These are phyloP conservation scores for Taiwanofungus camphoratus DNA, from an alignment of 1,284 basidiomycete genomes.

Conservation along the genomic window DNA sequence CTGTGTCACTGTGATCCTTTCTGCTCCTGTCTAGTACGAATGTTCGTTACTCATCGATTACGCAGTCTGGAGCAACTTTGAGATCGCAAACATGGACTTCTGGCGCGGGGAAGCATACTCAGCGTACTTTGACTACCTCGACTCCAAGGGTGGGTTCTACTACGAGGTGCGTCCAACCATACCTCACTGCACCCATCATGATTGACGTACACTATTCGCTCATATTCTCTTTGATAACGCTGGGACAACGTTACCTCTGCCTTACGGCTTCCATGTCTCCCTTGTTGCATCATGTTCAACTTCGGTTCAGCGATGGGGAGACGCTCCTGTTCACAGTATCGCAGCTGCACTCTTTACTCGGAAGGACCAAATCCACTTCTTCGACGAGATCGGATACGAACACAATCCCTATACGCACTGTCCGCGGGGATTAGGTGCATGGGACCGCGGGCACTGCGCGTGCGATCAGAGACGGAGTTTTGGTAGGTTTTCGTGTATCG, in stretches of 20 bases:
- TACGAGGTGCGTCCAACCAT: constrained; percentile 49
- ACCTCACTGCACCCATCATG: background rate
- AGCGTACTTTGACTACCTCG: constrained; percentile 70
- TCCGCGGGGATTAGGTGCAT: constrained; percentile 35
- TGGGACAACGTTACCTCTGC: background rate
- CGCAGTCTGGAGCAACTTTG: constrained; percentile 72
- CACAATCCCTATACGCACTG: constrained; percentile 49
- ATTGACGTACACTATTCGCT: background rate
- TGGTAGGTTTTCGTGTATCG: constrained; percentile 29
- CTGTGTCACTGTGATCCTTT: constrained; percentile 60
- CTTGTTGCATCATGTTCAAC: background rate
- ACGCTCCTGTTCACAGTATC: constrained; percentile 78
- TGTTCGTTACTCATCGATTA: background rate
- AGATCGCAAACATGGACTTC: constrained; percentile 66
- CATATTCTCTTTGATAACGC: no score
- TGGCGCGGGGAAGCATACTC: constrained; percentile 60
- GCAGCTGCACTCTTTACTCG: constrained; percentile 60
- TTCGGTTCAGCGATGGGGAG: constrained; percentile 55
- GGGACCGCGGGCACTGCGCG: constrained; percentile 39
- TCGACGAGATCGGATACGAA: constrained; percentile 56
- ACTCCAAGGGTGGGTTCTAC: constrained; percentile 70
- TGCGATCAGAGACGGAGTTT: constrained; percentile 39
- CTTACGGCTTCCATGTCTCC: background rate
- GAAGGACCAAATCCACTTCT: constrained; percentile 64
- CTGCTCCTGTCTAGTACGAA: background rate